Evolutionary conservation across 768 basidiomycete genomes (phyloP), one percentile per base, ranked within the genome.

Genomic region (Leccinum subgranulosum): DNA sequence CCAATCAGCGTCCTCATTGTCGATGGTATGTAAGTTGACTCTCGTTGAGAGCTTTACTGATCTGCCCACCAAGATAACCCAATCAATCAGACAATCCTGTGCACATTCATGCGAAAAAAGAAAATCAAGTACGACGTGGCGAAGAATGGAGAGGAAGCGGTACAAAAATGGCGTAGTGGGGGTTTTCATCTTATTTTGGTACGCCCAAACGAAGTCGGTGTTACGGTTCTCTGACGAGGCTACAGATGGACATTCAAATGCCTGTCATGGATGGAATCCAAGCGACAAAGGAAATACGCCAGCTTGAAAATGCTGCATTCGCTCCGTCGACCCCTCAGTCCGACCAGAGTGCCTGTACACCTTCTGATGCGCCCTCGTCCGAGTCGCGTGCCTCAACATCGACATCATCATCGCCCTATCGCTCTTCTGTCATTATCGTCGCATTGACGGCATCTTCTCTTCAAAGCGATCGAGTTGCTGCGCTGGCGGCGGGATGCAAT

Each of bases 221-320:
- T 34, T 39, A 25, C 15, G 12, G 39, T 55, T 34, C 33, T 59
- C 56, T 69, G 36, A 71, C n/a, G 49, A 52, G 39, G 33, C 28
- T 58, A 4, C 63, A 98, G 96, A 99, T 99, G 97, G 97, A 99
- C 76, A 98, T 99, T 54, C 96, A 98, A 74, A 94, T 99, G 84
- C 97, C 97, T 9, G 87, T 98, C 64, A 98, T 97, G 91, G 93
- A 96, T 73, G 97, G 97, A 33, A 97, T 98, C 50, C 85, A 92
- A 69, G 97, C 97, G 7, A 99, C 97, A 4, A 94, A 94, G 66
- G 92, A 95, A 71, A 99, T 99, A 57, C 82, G 97, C 52, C 83
- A 86, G 54, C 73, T 95, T 45, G 96, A 98, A 69, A 88, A 84
- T 51, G 76, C 82, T 49, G 83, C 85, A 47, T 88, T 82, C 65